These are phyloP conservation scores for Coprinopsis strossmayeri DNA, from an alignment of 768 basidiomycete genomes.

Conservation along the genomic window DNA sequence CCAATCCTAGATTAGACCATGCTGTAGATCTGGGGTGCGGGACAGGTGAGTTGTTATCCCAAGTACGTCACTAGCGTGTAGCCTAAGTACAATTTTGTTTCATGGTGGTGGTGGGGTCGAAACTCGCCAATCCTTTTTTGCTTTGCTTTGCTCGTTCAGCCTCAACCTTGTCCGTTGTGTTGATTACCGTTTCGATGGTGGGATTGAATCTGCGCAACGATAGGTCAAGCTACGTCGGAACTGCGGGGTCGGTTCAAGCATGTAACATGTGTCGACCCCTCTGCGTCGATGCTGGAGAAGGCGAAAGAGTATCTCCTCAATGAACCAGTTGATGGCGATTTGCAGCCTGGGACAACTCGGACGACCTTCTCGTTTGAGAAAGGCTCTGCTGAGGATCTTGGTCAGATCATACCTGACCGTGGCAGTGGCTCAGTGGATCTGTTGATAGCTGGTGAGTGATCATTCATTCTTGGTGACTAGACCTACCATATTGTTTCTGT, in stretches of 20 bases:
- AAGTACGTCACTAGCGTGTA: no score
- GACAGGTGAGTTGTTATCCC: slow-evolving; percentile 48
- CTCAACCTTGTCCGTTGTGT: no score
- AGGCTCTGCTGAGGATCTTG: slow-evolving; percentile 49
- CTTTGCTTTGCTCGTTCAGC: no score
- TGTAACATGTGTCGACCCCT: slow-evolving; percentile 75
- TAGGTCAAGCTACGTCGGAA: slow-evolving; percentile 66
- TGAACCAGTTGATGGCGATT: neutral
- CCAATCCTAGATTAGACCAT: slow-evolving; percentile 36
- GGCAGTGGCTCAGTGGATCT: slow-evolving; percentile 55
- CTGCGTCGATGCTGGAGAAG: slow-evolving; percentile 58
- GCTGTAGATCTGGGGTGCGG: slow-evolving; percentile 82
- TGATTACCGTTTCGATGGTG: neutral
- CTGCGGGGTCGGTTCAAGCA: slow-evolving; percentile 43
- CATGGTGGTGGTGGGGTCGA: no score
- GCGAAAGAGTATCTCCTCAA: slow-evolving; percentile 26
- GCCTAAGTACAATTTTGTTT: no score
- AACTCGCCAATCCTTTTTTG: no score
- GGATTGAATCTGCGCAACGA: neutral
- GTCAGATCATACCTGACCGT: slow-evolving; percentile 32
- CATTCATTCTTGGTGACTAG: no score
- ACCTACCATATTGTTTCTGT: no score
- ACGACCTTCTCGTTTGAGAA: slow-evolving; percentile 24
- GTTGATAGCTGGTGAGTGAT: slow-evolving; percentile 54
- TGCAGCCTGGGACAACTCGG: neutral